phyloP scores from a whole-genome alignment of 805 yeast species.

The Teunomyces funiuensis region DNA sequence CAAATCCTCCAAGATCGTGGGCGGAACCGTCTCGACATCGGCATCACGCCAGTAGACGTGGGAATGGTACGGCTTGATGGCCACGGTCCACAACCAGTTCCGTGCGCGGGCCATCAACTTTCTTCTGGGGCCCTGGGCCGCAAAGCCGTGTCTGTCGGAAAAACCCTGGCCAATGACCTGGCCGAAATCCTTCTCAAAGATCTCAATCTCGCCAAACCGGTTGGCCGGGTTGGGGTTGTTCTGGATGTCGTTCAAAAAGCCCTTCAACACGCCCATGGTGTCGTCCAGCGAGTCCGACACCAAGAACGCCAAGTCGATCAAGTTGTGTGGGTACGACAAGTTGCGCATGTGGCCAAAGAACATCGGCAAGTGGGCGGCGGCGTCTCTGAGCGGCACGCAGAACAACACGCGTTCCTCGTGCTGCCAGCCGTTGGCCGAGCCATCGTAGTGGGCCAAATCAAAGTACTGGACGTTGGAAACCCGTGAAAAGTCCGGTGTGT shows the following conservation, averaged over 20 bases:
- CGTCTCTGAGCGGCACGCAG: slow-evolving; percentile 90
- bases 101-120: slow-evolving; percentile 95
- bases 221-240: slow-evolving; percentile 56
- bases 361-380: slow-evolving; percentile 86
- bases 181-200: slow-evolving; percentile 89
- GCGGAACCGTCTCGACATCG: slow-evolving; percentile 89
- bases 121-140: slow-evolving; percentile 93
- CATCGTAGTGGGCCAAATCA: slow-evolving; percentile 67
- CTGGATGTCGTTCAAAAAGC: slow-evolving; percentile 63
- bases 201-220: slow-evolving; percentile 82
- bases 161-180: slow-evolving; percentile 91
- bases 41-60: slow-evolving; percentile 99
- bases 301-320: slow-evolving; percentile 79
- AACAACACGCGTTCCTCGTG: slow-evolving; percentile 74
- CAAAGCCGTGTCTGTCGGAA: slow-evolving; percentile 91
- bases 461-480: slow-evolving; percentile 57
- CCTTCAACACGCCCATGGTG: slow-evolving; percentile 68
- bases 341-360: slow-evolving; percentile 79
- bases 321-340: slow-evolving; percentile 82
- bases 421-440: slow-evolving; percentile 77
- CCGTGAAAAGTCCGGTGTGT: slow-evolving; percentile 33
- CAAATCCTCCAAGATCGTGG: slow-evolving; percentile 81
- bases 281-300: slow-evolving; percentile 90
- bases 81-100: slow-evolving; percentile 88
- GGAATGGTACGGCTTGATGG: slow-evolving; percentile 86